A percentile compares a stretch with the other conserved stretches of the same genome.
Evolutionary conservation across 176 grass and related monocot species (phyloP).

Genomic region (Phyllostachys edulis): DNA sequence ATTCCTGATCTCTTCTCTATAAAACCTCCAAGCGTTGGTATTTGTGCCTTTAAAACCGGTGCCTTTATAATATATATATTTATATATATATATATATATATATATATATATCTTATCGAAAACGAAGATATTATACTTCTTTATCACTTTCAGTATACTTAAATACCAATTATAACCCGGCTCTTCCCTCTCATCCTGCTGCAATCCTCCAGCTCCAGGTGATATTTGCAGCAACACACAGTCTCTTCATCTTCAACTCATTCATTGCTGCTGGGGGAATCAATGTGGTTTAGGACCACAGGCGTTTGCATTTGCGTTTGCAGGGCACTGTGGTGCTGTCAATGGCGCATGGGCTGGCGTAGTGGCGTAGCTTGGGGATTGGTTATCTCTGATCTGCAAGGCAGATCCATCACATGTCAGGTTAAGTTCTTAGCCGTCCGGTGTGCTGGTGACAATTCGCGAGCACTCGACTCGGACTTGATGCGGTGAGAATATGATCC

Average conservation of each 20-base stretch:
- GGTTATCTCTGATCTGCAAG: not conserved
- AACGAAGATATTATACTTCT: no score
- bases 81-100: no score
- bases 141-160: no score
- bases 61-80: no score
- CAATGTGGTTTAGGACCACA: constrained; percentile 15
- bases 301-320: not conserved
- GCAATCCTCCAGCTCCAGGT: constrained; percentile 11
- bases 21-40: no score
- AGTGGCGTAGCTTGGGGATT: not conserved
- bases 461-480: no score
- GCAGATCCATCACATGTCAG: constrained; percentile 14
- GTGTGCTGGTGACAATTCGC: not conserved
- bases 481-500: no score
- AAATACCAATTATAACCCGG: no score
- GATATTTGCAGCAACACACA: not conserved
- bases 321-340: not conserved
- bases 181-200: not conserved
- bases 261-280: not conserved
- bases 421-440: not conserved
- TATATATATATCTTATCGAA: no score
- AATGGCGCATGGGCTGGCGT: not conserved
- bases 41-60: no score
- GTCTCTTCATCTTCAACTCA: not conserved
- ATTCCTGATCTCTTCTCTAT: no score